Evolutionary conservation across 805 yeast species (phyloP).

Genomic region (Cyberlindnera sargentensis): DNA sequence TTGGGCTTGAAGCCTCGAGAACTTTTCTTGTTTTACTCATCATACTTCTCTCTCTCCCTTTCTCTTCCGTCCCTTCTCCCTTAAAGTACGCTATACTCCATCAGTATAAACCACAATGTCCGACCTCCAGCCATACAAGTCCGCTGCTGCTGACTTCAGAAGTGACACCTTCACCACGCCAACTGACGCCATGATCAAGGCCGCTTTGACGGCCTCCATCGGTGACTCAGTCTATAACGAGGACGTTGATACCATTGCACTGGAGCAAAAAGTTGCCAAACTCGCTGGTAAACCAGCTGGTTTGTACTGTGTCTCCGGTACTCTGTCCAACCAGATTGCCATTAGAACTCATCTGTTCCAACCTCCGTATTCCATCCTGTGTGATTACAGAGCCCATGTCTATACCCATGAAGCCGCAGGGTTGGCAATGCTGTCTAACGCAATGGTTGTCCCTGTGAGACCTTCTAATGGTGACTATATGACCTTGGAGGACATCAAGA

Average conservation of each 20-base stretch:
- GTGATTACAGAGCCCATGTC: slow-evolving; percentile 82
- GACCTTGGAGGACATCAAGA: slow-evolving; percentile 70
- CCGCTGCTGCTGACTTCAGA: slow-evolving; percentile 46
- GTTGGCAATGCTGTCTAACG: slow-evolving; percentile 78
- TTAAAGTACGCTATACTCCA: background rate
- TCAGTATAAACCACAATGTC: slow-evolving; percentile 1
- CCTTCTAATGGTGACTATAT: slow-evolving; percentile 71
- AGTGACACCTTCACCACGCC: slow-evolving; percentile 93
- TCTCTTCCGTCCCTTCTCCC: background rate
- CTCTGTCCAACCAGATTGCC: slow-evolving; percentile 87
- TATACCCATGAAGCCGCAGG: slow-evolving; percentile 86
- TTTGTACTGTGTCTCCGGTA: slow-evolving; percentile 81
- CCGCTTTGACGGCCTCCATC: slow-evolving; percentile 49
- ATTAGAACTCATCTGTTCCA: slow-evolving; percentile 67
- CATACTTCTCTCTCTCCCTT: background rate
- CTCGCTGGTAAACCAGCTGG: slow-evolving; percentile 80
- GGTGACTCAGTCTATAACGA: slow-evolving; percentile 90
- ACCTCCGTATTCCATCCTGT: slow-evolving; percentile 78
- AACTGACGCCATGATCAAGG: slow-evolving; percentile 62
- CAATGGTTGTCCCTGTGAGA: slow-evolving; percentile 82
- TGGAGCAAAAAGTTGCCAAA: slow-evolving; percentile 59
- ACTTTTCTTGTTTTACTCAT: no score
- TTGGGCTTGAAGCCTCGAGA: no score
- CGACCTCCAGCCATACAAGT: slow-evolving; percentile 43
- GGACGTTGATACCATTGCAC: slow-evolving; percentile 58